Evolutionary conservation across 495 filamentous ascomycete species (phyloP).

Genomic region (Neurospora sp.): DNA sequence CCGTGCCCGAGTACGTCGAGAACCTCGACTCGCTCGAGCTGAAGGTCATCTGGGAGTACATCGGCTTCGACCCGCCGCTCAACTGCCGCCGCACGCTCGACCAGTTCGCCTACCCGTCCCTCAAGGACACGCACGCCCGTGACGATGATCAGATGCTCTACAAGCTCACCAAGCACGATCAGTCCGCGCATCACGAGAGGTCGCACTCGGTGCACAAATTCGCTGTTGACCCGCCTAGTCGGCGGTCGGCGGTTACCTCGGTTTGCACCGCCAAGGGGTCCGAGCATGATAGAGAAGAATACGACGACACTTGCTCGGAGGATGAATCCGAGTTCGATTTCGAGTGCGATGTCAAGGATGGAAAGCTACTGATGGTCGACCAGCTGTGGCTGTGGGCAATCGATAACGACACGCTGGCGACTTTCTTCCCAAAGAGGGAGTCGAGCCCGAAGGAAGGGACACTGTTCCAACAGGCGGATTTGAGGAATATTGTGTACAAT

Average conservation of each 20-base stretch:
- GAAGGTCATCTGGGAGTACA: conserved; percentile 53
- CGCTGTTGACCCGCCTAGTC: neutral
- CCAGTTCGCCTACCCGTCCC: conserved; percentile 55
- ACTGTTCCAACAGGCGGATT: conserved; percentile 50
- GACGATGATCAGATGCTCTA: conserved; percentile 65
- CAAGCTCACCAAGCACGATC: conserved; percentile 47
- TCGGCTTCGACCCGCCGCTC: conserved; percentile 53
- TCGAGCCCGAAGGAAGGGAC: conserved; percentile 41
- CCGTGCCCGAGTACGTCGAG: conserved; percentile 44
- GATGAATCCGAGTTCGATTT: conserved; percentile 17
- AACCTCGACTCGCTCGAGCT: conserved; percentile 44
- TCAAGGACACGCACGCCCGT: conserved; percentile 49
- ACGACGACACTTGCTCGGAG: conserved; percentile 3
- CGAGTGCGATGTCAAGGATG: conserved; percentile 37
- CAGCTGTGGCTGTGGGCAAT: conserved; percentile 62
- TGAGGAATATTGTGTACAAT: conserved; percentile 55
- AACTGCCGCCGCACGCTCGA: conserved; percentile 57
- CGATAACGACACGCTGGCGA: conserved; percentile 44
- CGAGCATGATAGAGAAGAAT: neutral
- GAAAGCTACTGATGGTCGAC: conserved; percentile 60
- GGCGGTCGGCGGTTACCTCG: neutral
- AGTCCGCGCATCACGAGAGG: neutral
- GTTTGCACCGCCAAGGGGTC: neutral
- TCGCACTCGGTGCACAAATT: neutral
- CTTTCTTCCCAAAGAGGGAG: conserved; percentile 48